These are phyloP conservation scores for Yarrowia hollandica DNA, from an alignment of 805 yeast genomes.

Conservation along the genomic window DNA sequence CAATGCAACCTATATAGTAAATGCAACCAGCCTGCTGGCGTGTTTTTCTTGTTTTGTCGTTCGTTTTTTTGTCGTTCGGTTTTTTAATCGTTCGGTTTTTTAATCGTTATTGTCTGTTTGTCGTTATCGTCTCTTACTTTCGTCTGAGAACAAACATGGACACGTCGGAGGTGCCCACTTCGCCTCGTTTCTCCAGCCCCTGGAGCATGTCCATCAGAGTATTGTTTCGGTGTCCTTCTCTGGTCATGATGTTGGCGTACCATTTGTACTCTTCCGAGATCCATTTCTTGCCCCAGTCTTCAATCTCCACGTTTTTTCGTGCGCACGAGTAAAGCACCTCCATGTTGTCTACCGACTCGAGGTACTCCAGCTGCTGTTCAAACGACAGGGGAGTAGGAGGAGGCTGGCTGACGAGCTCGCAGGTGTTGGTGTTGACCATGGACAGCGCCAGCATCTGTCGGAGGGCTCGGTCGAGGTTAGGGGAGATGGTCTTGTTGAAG, in stretches of 20 bases:
- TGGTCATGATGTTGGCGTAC: constrained; percentile 15
- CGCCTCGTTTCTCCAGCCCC: constrained; percentile 15
- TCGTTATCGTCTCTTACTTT: not conserved
- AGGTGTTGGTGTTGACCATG: constrained; percentile 34
- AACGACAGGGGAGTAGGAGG: constrained; percentile 31
- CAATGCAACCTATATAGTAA: constrained; percentile 23
- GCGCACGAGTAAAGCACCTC: constrained; percentile 19
- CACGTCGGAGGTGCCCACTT: constrained; percentile 9
- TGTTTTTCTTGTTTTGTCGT: not conserved
- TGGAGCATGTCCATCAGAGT: constrained; percentile 24
- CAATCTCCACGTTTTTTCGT: constrained; percentile 24
- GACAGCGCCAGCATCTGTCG: constrained; percentile 36
- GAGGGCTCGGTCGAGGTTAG: constrained; percentile 36
- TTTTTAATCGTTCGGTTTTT: not conserved
- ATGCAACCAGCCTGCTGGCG: constrained; percentile 25
- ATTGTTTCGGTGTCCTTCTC: constrained; percentile 10
- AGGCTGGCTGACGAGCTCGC: constrained; percentile 34
- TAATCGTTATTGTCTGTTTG: not conserved
- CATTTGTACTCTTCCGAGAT: constrained; percentile 21
- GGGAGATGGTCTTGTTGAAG: constrained; percentile 33
- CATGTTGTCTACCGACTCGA: not conserved
- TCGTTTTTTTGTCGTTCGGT: not conserved
- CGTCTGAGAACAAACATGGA: constrained; percentile 12
- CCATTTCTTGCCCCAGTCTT: constrained; percentile 26
- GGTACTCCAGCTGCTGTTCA: constrained; percentile 7